Evolutionary conservation across 768 basidiomycete species (phyloP).

Genomic region (Suillus paluster): DNA sequence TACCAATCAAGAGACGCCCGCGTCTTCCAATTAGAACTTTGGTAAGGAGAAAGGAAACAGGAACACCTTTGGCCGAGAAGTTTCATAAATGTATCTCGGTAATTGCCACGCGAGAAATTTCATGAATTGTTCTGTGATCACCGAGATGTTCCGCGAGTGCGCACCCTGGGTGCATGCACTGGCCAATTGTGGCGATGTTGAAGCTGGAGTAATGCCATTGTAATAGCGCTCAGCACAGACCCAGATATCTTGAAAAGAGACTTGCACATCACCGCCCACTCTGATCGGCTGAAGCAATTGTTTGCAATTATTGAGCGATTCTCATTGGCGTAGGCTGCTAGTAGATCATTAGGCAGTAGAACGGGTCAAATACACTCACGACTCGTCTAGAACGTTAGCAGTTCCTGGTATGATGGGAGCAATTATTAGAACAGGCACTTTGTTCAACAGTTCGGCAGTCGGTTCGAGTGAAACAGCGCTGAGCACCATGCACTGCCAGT

Average conservation of each 20-base stretch:
- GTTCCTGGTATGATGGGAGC: not conserved
- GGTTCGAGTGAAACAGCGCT: not conserved
- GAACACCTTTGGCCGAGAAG: constrained; percentile 4
- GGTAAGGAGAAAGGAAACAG: constrained; percentile 5
- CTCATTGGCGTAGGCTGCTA: not conserved
- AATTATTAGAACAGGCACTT: not conserved
- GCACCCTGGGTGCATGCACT: not conserved
- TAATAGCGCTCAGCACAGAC: constrained; percentile 2
- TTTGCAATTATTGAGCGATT: not conserved
- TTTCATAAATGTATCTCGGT: constrained; percentile 4
- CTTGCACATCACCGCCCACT: not conserved
- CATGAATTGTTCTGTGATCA: not conserved
- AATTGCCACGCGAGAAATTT: constrained; percentile 1
- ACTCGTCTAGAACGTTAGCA: not conserved
- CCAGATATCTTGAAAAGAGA: not conserved
- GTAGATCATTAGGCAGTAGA: constrained; percentile 1
- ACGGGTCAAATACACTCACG: not conserved
- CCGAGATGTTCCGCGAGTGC: constrained; percentile 1
- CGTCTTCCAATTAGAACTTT: constrained; percentile 11
- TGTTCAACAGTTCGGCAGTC: too few species aligned
- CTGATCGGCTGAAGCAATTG: not conserved
- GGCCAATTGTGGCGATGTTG: not conserved
- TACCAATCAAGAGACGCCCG: constrained; percentile 13
- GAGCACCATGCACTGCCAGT: not conserved
- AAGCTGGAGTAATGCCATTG: constrained; percentile 3